phyloP scores from a whole-genome alignment of 176 grass and related monocot genomes.

The Triticum dicoccoides region DNA sequence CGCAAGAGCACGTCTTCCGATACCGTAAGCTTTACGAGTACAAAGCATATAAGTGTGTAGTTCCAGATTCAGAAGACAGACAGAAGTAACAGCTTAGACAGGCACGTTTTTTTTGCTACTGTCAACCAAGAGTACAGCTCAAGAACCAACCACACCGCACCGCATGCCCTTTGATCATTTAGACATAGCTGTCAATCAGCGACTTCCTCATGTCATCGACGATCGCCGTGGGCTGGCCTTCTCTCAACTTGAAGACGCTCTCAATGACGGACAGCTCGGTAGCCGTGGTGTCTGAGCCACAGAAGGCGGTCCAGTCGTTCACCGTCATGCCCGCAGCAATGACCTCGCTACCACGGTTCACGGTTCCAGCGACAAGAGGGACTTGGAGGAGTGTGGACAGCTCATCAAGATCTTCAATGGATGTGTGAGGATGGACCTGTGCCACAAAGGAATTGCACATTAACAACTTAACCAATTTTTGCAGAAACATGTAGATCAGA shows the following conservation, averaged over 20 bases:
- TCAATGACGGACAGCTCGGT: slow-evolving; percentile 96
- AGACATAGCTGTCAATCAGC: slow-evolving; percentile 92
- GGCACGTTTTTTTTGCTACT: slow-evolving; percentile 18
- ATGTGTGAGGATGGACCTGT: slow-evolving; percentile 96
- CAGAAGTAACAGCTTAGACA: background rate
- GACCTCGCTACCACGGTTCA: slow-evolving; percentile 94
- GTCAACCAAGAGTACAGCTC: background rate
- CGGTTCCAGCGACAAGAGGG: slow-evolving; percentile 87
- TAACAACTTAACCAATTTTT: background rate
- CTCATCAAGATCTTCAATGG: slow-evolving; percentile 97
- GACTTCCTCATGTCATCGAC: slow-evolving; percentile 93
- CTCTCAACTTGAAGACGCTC: slow-evolving; percentile 89
- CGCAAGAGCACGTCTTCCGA: background rate
- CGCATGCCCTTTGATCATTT: background rate
- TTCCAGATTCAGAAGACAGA: slow-evolving; percentile 26
- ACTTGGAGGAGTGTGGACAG: slow-evolving; percentile 96
- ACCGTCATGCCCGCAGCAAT: slow-evolving; percentile 91
- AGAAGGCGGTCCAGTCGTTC: slow-evolving; percentile 98
- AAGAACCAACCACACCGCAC: background rate
- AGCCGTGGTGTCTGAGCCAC: slow-evolving; percentile 83
- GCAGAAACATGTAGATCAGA: background rate
- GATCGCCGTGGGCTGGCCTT: slow-evolving; percentile 63
- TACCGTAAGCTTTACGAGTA: background rate
- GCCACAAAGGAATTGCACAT: background rate
- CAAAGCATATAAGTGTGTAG: background rate